A percentile compares a stretch with the other conserved stretches of the same genome.
These are phyloP conservation scores for Amanita fuliginea DNA, from an alignment of 768 basidiomycete species.

Conservation along the genomic window DNA sequence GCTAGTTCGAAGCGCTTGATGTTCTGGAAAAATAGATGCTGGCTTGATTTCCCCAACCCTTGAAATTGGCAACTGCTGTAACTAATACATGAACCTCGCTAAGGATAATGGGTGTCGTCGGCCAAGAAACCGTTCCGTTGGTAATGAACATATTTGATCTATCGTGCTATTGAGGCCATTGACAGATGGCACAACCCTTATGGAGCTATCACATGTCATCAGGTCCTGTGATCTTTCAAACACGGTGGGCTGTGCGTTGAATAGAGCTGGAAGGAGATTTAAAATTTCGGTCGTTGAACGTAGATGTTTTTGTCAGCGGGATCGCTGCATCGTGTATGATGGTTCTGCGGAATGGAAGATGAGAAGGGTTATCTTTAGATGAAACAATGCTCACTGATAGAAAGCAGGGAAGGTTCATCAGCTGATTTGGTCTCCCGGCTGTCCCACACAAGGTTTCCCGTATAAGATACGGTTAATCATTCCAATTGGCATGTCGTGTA, in stretches of 20 bases:
- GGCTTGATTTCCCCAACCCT: neutral
- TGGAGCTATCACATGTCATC: slow-evolving; percentile 3
- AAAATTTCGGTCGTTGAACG: neutral
- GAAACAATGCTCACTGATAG: neutral
- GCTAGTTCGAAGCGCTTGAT: neutral
- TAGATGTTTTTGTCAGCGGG: neutral
- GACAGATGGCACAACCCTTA: neutral
- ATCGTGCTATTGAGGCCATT: neutral
- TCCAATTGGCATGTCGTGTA: slow-evolving; percentile 78
- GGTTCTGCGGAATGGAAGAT: neutral
- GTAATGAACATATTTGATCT: neutral
- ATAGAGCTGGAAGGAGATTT: neutral
- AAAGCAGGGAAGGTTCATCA: neutral
- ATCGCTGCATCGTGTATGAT: neutral
- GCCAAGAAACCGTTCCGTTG: neutral
- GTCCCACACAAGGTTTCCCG: neutral
- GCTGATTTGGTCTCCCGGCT: neutral
- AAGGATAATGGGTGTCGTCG: no score
- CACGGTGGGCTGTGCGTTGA: neutral
- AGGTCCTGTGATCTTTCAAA: slow-evolving; percentile 2
- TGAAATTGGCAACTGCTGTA: neutral
- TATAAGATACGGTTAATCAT: slow-evolving; percentile 72
- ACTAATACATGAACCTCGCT: neutral
- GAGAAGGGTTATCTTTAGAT: neutral
- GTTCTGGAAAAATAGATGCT: neutral